Conservation (phyloP, 345 rosid genomes). For the Populus deltoides region DNA sequence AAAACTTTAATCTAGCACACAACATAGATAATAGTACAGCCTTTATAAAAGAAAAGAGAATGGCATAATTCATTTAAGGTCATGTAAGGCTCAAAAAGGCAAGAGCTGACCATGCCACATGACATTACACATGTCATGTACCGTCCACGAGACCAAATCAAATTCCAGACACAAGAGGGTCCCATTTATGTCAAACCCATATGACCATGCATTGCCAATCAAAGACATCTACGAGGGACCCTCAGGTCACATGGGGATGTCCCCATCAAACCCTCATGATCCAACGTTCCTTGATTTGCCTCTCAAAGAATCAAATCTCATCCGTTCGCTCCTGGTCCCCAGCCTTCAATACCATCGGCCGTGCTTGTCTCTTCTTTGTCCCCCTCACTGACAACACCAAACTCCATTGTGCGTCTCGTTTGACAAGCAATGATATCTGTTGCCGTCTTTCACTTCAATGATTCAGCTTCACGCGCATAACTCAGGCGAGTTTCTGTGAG, state of each 20-base stretch:
- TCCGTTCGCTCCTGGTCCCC: slow-evolving; percentile 38
- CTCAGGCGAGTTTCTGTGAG: neutral
- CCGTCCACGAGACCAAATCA: slow-evolving; percentile 2
- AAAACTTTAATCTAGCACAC: too few relatives aligned
- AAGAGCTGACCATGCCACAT: slow-evolving; percentile 10
- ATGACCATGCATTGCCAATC: slow-evolving; percentile 24
- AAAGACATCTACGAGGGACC: slow-evolving; percentile 33
- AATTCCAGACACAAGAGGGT: slow-evolving; percentile 4
- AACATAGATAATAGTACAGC: too few relatives aligned
- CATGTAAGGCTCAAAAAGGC: neutral
- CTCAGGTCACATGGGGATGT: slow-evolving; percentile 35
- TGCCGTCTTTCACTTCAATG: slow-evolving; percentile 14
- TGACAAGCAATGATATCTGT: slow-evolving; percentile 35
- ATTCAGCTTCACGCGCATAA: slow-evolving; percentile 18
- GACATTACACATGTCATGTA: slow-evolving; percentile 22
- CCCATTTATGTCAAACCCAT: slow-evolving; percentile 21
- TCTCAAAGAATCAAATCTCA: slow-evolving; percentile 4
- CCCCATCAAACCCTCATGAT: slow-evolving; percentile 17
- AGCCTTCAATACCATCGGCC: slow-evolving; percentile 27
- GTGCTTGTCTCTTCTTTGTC: slow-evolving; percentile 48
- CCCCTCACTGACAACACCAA: slow-evolving; percentile 29
- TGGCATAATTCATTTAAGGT: neutral
- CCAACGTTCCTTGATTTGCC: slow-evolving; percentile 26
- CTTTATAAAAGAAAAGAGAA: too few relatives aligned
- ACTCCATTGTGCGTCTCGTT: slow-evolving; percentile 37